These are phyloP conservation scores for Umbelopsis vinacea DNA, from an alignment of 192 early-diverging fungal species.

Conservation along the genomic window DNA sequence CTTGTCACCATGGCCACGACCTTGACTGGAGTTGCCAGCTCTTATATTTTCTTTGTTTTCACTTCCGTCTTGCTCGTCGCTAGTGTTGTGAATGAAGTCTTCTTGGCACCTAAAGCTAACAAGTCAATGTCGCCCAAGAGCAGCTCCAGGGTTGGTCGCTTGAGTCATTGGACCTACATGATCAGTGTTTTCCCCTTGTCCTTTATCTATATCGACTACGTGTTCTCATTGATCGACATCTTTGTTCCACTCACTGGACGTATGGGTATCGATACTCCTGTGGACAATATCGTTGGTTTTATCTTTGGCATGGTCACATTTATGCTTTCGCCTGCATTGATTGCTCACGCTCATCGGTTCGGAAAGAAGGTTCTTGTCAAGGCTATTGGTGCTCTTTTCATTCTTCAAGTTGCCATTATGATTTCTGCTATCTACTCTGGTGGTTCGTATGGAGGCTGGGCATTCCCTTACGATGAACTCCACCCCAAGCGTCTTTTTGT, in stretches of 20 bases:
- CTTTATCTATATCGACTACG: slow-evolving; percentile 42
- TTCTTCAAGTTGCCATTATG: slow-evolving; percentile 38
- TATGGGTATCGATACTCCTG: slow-evolving; percentile 66
- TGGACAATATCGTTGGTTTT: slow-evolving; percentile 64
- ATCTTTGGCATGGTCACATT: slow-evolving; percentile 55
- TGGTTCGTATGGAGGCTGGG: slow-evolving; percentile 23
- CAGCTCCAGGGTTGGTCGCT: slow-evolving; percentile 21
- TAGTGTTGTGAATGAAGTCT: slow-evolving; percentile 40
- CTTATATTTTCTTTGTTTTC: slow-evolving; percentile 52
- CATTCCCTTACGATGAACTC: slow-evolving; percentile 57
- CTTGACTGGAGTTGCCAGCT: slow-evolving; percentile 41
- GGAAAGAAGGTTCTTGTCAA: slow-evolving; percentile 39
- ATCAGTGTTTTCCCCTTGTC: slow-evolving; percentile 35
- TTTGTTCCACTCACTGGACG: slow-evolving; percentile 75
- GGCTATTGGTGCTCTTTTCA: slow-evolving; percentile 31
- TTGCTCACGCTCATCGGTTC: slow-evolving; percentile 61
- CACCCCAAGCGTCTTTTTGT: slow-evolving; percentile 71
- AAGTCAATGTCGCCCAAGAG: slow-evolving; percentile 27
- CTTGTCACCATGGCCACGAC: slow-evolving; percentile 31
- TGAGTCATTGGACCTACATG: slow-evolving; percentile 39
- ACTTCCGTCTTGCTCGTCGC: slow-evolving; percentile 30
- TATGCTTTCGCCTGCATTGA: slow-evolving; percentile 44
- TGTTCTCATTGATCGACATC: slow-evolving; percentile 53
- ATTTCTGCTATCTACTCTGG: slow-evolving; percentile 39
- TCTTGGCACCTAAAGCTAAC: slow-evolving; percentile 16